These are phyloP conservation scores for Oryza brachyantha DNA, from an alignment of 176 grass and related monocot species.

Conservation along the genomic window DNA sequence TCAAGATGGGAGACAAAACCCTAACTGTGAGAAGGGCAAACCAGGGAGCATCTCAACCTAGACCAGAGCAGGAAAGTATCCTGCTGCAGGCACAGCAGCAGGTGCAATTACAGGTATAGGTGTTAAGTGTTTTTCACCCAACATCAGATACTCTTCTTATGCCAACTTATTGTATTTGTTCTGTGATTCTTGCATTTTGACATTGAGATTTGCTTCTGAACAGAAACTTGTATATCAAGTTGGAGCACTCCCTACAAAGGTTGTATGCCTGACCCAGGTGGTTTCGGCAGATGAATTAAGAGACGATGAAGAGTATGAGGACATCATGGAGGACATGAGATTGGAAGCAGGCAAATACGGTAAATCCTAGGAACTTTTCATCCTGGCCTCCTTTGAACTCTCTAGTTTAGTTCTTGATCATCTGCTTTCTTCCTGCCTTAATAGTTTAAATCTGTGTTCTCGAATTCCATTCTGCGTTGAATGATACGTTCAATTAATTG, in stretches of 20 bases:
- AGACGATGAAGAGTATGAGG: constrained; percentile 93
- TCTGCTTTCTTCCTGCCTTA: background rate
- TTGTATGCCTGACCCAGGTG: constrained; percentile 88
- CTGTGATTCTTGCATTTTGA: constrained; percentile 7
- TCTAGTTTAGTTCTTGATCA: constrained; percentile 22
- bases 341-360: constrained; percentile 93
- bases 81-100: constrained; percentile 96
- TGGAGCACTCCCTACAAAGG: constrained; percentile 77
- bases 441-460: background rate
- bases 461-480: background rate
- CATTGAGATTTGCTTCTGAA: constrained; percentile 10
- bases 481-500: background rate
- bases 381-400: background rate
- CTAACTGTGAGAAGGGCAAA: constrained; percentile 93
- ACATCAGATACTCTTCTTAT: background rate
- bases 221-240: constrained; percentile 99
- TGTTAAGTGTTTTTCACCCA: background rate
- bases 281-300: constrained; percentile 74
- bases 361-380: constrained; percentile 4
- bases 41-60: constrained; percentile 81
- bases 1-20: constrained; percentile 99
- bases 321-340: constrained; percentile 99
- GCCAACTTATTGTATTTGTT: background rate
- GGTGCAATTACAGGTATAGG: constrained; percentile 86
- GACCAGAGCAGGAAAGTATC: constrained; percentile 92